Percentiles rank a stretch among this genome's conserved stretches.
These are phyloP conservation scores for Phytophthora vignae DNA, from an alignment of 352 stramenopile species.

Conservation along the genomic window DNA sequence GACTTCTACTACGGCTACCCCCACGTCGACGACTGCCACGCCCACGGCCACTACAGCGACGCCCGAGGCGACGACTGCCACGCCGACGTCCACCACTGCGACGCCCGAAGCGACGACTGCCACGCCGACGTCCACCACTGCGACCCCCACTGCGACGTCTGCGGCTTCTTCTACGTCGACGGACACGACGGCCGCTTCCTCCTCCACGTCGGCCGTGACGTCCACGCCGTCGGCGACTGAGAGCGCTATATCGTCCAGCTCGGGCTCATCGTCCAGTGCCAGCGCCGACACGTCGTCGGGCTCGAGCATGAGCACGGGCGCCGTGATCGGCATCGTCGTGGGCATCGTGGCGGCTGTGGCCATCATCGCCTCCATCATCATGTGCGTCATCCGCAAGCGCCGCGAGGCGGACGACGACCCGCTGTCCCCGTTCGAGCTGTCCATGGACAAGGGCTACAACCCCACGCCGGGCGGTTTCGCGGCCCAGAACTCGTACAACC, in stretches of 20 bases:
- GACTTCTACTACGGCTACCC: background rate
- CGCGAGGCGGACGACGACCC: slow-evolving; percentile 76
- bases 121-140: slow-evolving; percentile 19
- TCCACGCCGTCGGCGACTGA: slow-evolving; percentile 26
- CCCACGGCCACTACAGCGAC: background rate
- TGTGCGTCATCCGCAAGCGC: slow-evolving; percentile 61
- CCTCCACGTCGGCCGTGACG: slow-evolving; percentile 9
- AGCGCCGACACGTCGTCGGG: slow-evolving; percentile 33
- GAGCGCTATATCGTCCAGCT: slow-evolving; percentile 19
- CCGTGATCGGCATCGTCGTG: slow-evolving; percentile 72
- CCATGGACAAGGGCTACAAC: slow-evolving; percentile 85
- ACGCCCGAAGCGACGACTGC: slow-evolving; percentile 20
- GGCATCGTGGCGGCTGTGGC: slow-evolving; percentile 70
- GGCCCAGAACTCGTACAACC: slow-evolving; percentile 57
- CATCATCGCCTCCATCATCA: slow-evolving; percentile 64
- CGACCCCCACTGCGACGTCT: slow-evolving; percentile 14
- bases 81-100: slow-evolving; percentile 9
- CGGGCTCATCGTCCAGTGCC: slow-evolving; percentile 29
- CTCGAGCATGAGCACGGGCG: slow-evolving; percentile 74
- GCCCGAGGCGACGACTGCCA: background rate
- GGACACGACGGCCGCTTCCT: slow-evolving; percentile 32
- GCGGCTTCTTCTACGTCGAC: slow-evolving; percentile 34
- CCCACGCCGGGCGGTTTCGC: slow-evolving; percentile 42
- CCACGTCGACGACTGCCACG: background rate
- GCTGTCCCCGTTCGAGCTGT: slow-evolving; percentile 84